phyloP scores from a whole-genome alignment of 371 early-diverging fungal species.

The Mucor ambiguus region DNA sequence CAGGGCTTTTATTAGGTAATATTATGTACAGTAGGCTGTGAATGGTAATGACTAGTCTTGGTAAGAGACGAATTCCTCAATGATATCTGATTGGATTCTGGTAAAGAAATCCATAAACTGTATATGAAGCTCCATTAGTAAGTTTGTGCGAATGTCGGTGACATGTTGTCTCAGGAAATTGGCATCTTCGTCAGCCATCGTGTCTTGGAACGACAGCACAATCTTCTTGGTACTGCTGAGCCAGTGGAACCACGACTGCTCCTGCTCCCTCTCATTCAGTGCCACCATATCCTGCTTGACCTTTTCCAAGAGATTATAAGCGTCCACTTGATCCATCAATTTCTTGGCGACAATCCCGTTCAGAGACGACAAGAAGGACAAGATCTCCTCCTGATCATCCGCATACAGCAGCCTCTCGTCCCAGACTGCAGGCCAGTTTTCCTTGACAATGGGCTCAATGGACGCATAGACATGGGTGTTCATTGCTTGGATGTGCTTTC shows the following conservation, averaged over 20 bases:
- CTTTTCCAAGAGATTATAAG: constrained; percentile 12
- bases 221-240: background rate
- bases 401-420: constrained; percentile 1
- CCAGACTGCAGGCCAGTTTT: constrained; percentile 18
- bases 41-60: background rate
- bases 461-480: constrained; percentile 15
- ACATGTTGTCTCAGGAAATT: constrained; percentile 17
- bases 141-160: constrained; percentile 7
- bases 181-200: background rate
- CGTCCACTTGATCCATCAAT: constrained; percentile 16
- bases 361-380: constrained; percentile 19
- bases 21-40: too few species aligned
- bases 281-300: constrained; percentile 11
- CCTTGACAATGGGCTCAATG: constrained; percentile 14
- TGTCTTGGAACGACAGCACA: background rate
- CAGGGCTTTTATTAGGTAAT: background rate
- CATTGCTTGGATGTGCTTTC: constrained; percentile 27
- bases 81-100: constrained; percentile 14
- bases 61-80: constrained; percentile 13
- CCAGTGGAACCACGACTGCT: background rate
- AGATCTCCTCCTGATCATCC: background rate
- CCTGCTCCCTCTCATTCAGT: background rate
- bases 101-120: constrained; percentile 25
- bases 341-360: constrained; percentile 20
- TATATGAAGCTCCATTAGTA: constrained; percentile 20